Base-by-base conservation (phyloP, 345 rosid species). In the Salix suchowensis region DNA sequence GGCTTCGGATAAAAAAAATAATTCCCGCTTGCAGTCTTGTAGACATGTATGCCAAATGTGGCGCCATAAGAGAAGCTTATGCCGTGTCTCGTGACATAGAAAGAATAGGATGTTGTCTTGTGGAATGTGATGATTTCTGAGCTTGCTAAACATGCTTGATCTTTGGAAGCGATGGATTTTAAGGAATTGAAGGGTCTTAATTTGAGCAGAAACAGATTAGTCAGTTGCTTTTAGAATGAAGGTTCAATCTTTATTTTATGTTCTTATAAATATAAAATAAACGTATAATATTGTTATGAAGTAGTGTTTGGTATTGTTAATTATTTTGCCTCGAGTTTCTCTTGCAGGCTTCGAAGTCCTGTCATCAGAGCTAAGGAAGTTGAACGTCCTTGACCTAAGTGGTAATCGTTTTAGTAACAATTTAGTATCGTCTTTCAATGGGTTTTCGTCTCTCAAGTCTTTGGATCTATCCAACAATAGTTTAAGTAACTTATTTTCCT, bases 31-130 rank as follows among this genome's bases (percentile, higher is more conserved):
- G 91, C 28, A 87, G 97, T 79, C 91, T 85, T 58, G 74, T 88
- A 10, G 97, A 92, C 77, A 86, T 94, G 98, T 92, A 94, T 85
- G 93, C 98, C 61, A 91, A 88, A 87, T 92, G 97, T 34, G 96
- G 97, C 58, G 73, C 77, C 69, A 72, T 94, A 68, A 75, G 76
- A 80, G 98, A 91, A 77, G 86, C 99, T 68, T 90, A 88, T 65
- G 7, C 48, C 30, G 82, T 89, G 21, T 94, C 90, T 82, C 71
- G 84, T 0, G 86, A 81, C 28, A 77, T 76, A 37, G 52, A 90
- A 78, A 85, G 82, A 46, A 91, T 11, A 85, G 86, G 88, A 76
- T 83, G 65, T 85, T 48, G 94, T 89, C 83, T 72, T 84, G 55
- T 92, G 96, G 97, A 96, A 94, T 77, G 87, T 82, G 2, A 91